Conservation (phyloP, 2,329 filamentous ascomycete species). For the Byssoonygena ceratinophila region DNA sequence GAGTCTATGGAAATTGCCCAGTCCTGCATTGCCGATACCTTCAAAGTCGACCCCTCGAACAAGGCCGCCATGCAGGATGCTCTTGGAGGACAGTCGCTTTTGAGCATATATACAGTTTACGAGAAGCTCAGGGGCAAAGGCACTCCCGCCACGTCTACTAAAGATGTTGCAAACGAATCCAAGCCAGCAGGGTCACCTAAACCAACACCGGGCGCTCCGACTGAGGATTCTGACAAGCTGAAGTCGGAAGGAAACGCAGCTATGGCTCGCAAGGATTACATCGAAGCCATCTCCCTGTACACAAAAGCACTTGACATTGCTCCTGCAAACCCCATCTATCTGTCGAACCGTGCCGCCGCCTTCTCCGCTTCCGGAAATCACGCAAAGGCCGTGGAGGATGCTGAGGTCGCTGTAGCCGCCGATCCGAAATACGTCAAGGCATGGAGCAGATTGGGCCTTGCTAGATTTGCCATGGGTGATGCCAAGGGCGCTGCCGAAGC, state of each 20-base stretch:
- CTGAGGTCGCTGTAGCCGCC: conserved; percentile 75
- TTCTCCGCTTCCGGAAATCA: conserved; percentile 79
- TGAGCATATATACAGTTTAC: conserved; percentile 89
- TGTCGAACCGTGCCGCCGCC: conserved; percentile 92
- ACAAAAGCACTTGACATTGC: conserved; percentile 71
- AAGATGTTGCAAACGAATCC: conserved; percentile 33
- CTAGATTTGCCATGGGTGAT: conserved; percentile 83
- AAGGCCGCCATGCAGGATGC: conserved; percentile 61
- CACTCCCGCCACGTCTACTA: conserved; percentile 37
- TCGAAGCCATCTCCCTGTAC: conserved; percentile 71
- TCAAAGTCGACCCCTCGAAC: conserved; percentile 83
- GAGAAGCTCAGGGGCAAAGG: conserved; percentile 73
- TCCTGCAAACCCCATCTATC: conserved; percentile 85
- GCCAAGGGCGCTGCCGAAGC: conserved; percentile 88
- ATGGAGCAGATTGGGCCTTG: conserved; percentile 86
- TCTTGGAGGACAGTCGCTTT: conserved; percentile 74
- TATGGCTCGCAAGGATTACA: conserved; percentile 90
- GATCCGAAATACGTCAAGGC: conserved; percentile 95
- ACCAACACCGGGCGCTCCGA: conserved; percentile 21
- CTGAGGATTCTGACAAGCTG: conserved; percentile 63
- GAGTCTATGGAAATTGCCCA: conserved; percentile 90
- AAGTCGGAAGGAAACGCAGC: conserved; percentile 89
- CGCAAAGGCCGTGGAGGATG: conserved; percentile 71
- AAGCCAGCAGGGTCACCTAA: conserved; percentile 24
- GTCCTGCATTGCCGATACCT: conserved; percentile 89